Base-by-base conservation (phyloP, 768 basidiomycete species). In the Collybia mongolica region DNA sequence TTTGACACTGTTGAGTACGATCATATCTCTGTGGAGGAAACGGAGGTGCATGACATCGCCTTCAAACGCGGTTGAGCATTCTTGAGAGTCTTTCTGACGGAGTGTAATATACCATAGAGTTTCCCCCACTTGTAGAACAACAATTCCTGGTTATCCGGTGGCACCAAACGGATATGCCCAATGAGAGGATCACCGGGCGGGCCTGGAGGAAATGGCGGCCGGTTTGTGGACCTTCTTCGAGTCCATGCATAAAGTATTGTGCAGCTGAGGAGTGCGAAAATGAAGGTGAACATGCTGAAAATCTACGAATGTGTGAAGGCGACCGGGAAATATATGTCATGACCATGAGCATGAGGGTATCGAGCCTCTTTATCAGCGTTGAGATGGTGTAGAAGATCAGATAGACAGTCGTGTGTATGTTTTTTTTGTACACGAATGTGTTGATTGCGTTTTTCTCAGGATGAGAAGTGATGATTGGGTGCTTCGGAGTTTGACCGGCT, bases 1-100 rank as follows among this genome's bases (percentile, higher is more conserved):
- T 46, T 73, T 56, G 1, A 60, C 45, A 7, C 65, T 66, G 51
- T 74, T 72, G 46, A 77, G 39, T n/a, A 68, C 37, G 28, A 66
- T 56, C 36, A 64, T 55, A 1, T 53, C 39, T 14, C 48, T 43
- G 5, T 60, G 59, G 7, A 57, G 54, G 22, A 62, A 46, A 23
- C 52, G 36, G 4, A 64, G 52, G 15, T 62, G 56, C 44, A 49
- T 52, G 48, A 47, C 54, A 14, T 55, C 43, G 22, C 54, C 54
- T 55, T 23, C 28, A 44, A 28, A 18, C 14, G 9, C 19, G n/a
- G n/a, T n/a, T n/a, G n/a, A n/a, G n/a, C n/a, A n/a, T n/a, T n/a
- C n/a, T n/a, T n/a, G n/a, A n/a, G n/a, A n/a, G n/a, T n/a, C n/a
- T n/a, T n/a, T n/a, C n/a, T n/a, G n/a, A n/a, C n/a, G n/a, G n/a